Conservation (phyloP, 768 basidiomycete genomes). For the Amylocystis lapponica region DNA sequence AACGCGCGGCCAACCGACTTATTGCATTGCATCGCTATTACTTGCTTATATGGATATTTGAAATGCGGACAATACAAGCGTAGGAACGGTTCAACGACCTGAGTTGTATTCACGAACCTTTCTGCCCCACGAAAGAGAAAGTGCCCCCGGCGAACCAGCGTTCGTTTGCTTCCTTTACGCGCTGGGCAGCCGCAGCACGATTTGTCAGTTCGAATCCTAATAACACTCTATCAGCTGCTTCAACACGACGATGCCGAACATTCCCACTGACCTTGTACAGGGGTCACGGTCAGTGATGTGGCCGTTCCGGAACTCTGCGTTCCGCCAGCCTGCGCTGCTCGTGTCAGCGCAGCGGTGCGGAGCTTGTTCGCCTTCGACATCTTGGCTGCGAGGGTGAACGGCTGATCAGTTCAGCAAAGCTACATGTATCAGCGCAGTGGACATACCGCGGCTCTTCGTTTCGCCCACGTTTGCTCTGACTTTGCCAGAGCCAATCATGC, state of each 20-base stretch:
- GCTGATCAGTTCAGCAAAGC: slow-evolving; percentile 4
- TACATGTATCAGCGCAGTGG: background rate
- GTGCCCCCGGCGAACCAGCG: slow-evolving; percentile 89
- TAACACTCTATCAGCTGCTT: slow-evolving; percentile 12
- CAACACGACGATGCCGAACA: too few relatives aligned
- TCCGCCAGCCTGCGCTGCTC: slow-evolving; percentile 59
- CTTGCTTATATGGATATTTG: background rate
- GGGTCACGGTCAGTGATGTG: slow-evolving; percentile 90
- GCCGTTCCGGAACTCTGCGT: slow-evolving; percentile 70
- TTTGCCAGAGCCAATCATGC: slow-evolving; percentile 95
- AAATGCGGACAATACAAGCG: background rate
- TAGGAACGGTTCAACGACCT: background rate
- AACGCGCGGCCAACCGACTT: too few relatives aligned
- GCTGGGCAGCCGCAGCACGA: slow-evolving; percentile 74
- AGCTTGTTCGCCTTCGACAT: slow-evolving; percentile 92
- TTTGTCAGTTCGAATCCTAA: slow-evolving; percentile 93
- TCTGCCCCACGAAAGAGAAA: slow-evolving; percentile 72
- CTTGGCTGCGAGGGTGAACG: slow-evolving; percentile 59
- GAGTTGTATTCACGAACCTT: slow-evolving; percentile 26
- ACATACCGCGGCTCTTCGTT: slow-evolving; percentile 83
- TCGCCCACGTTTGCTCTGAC: slow-evolving; percentile 86
- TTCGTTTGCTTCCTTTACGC: slow-evolving; percentile 94
- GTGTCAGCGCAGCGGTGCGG: slow-evolving; percentile 77
- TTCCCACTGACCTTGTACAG: slow-evolving; percentile 77
- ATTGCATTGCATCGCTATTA: slow-evolving; percentile 1